Evolutionary conservation across 768 basidiomycete species (phyloP), one percentile per base, ranked within the genome.

Genomic region (Exidia glandulosa): DNA sequence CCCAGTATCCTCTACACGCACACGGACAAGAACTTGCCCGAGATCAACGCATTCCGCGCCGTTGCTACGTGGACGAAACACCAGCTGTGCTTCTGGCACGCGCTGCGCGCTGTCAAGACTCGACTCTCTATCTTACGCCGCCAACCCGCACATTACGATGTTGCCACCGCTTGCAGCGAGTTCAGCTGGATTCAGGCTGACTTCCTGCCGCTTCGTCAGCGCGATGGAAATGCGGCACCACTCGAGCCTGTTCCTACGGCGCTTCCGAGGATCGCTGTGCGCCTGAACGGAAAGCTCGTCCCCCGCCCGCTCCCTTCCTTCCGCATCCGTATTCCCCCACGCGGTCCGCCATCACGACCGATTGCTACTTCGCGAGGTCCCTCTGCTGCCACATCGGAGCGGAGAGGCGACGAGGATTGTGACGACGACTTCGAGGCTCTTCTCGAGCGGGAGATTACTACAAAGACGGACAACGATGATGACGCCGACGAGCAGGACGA

Each of bases 21-120:
- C 2, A 66, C 70, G 0, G 72, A 75, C 66, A 75, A 76, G 58
- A 71, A 73, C 52, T 64, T 59, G 59, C 61, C 69, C 0, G 73
- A 74, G 52, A 74, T 77, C 55, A 71, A 73, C 61, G 71, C 72
- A 0, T 70, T 69, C 60, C 57, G 56, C 0, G 59, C 56, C 0
- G 57, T 62, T 6, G 71, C 65, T 56, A 71, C 71, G 2, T 45
- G 66, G 6, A 70, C 72, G 10, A 76, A 76, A 57, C 72, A 74
- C 34, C 74, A 74, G 58, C 60, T 77, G 0, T 77, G 74, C 60
- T 72, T 71, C 48, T 76, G 74, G 74, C 75, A 75, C 60, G 65
- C 64, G 16, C 57, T 75, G 14, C 60, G 64, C 2, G 67, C 69
- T 14, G 41, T 72, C 16, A 74, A 73, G 33, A 66, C 57, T 19